Evolutionary conservation across 176 grass and related monocot species (phyloP), one percentile per base, ranked within the genome.

Genomic region (Poa annua): DNA sequence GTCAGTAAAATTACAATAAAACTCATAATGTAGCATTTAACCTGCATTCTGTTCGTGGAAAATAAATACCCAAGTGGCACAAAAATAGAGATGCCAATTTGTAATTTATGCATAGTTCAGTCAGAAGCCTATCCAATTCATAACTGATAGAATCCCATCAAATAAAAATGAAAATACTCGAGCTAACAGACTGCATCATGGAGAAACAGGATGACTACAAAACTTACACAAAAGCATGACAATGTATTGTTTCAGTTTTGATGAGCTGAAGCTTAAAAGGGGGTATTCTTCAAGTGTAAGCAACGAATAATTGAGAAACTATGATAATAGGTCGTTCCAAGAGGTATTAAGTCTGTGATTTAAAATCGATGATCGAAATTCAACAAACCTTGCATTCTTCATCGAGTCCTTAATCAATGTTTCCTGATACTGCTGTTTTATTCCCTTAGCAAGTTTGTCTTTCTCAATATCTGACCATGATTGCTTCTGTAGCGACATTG

Each of bases 401-500:
- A 98, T 87, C 0, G 92, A 91, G 49, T 88, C 83, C 34, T 89
- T 71, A 88, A 98, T 86, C 57, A 98, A 74, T 82, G 88, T 66
- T 80, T 98, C 96, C 87, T 98, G 92, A 70, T 92, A 98, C 59
- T 98, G 96, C 83, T 98, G 96, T 57, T 95, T 95, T 83, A 98
- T 91, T 88, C 96, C 96, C 88, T 91, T 93, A 60, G 62, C 75
- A 78, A 98, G 92, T 81, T 88, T 92, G 5, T 98, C 87, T 76
- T 86, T 98, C 63, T 98, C 96, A 4, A 24, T 68, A 76, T 87
- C 90, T 64, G 88, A 91, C 96, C 96, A 98, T 78, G 68, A 63
- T 32, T 91, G 84, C 81, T 90, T 98, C 33, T 76, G 84, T 61
- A 93, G 80, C 16, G 85, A 91, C 54, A 95, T 21, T 0, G 96